Evolutionary conservation across 2,329 filamentous ascomycete species (phyloP).

Genomic region (Tolypocladium tropicale): DNA sequence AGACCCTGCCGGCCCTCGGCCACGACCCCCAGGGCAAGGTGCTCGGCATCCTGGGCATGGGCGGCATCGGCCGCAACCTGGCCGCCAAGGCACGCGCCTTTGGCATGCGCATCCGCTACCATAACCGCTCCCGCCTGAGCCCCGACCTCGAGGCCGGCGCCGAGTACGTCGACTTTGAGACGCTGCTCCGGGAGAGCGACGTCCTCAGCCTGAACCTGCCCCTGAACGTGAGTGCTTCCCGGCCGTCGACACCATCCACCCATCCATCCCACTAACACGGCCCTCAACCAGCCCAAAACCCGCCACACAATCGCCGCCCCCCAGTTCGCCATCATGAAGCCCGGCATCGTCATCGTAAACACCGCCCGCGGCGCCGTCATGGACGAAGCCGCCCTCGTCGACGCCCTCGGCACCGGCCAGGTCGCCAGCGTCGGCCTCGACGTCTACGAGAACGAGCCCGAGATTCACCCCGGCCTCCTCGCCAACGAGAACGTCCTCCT

Average conservation of each 20-base stretch:
- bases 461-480: constrained; percentile 62
- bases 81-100: constrained; percentile 66
- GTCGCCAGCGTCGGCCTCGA: constrained; percentile 67
- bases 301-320: constrained; percentile 62
- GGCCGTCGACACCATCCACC: background rate
- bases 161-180: constrained; percentile 63
- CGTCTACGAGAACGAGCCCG: constrained; percentile 74
- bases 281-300: constrained; percentile 44
- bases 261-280: background rate
- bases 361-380: constrained; percentile 76
- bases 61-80: constrained; percentile 70
- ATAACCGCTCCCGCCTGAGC: constrained; percentile 56
- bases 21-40: constrained; percentile 72
- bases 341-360: constrained; percentile 67
- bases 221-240: constrained; percentile 57
- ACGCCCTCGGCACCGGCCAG: constrained; percentile 58
- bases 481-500: constrained; percentile 62
- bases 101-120: constrained; percentile 65
- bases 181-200: constrained; percentile 58
- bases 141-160: constrained; percentile 47
- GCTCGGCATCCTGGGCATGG: constrained; percentile 77
- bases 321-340: constrained; percentile 71
- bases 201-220: constrained; percentile 74
- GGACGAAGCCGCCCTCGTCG: constrained; percentile 69
- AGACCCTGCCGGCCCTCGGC: constrained; percentile 46